Evolutionary conservation across 805 yeast genomes (phyloP).

Genomic region (Kluyveromyces aestuarii): DNA sequence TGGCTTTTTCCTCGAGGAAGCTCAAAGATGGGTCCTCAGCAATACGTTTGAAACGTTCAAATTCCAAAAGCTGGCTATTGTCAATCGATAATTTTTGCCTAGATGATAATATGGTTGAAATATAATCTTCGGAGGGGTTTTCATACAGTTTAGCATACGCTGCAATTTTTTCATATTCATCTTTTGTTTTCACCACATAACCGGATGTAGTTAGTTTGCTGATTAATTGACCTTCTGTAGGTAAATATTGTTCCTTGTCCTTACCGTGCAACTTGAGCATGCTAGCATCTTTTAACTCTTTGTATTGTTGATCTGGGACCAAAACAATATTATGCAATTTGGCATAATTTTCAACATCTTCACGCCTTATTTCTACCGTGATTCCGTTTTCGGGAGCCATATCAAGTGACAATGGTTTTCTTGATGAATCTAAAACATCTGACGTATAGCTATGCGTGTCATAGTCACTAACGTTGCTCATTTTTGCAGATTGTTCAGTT

Average conservation of each 20-base stretch:
- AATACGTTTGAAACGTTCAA: background rate
- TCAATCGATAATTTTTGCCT: slow-evolving; percentile 27
- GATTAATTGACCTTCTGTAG: slow-evolving; percentile 7
- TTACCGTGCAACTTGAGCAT: background rate
- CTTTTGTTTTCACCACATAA: background rate
- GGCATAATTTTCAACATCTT: slow-evolving; percentile 26
- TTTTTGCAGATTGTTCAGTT: slow-evolving; percentile 15
- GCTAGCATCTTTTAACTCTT: background rate
- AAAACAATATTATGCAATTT: slow-evolving; percentile 21
- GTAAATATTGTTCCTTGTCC: slow-evolving; percentile 5
- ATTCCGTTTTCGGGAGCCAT: slow-evolving; percentile 1
- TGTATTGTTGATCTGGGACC: slow-evolving; percentile 4
- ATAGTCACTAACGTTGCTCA: slow-evolving; percentile 5
- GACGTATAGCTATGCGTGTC: slow-evolving; percentile 7
- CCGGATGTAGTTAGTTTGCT: slow-evolving; percentile 5
- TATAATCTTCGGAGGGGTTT: slow-evolving; percentile 1
- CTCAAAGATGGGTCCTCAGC: background rate
- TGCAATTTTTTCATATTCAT: slow-evolving; percentile 4
- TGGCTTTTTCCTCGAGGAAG: slow-evolving; percentile 7
- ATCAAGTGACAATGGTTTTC: slow-evolving; percentile 4
- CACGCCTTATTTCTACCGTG: slow-evolving; percentile 7
- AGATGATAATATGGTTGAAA: slow-evolving; percentile 7
- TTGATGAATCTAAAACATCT: slow-evolving; percentile 5
- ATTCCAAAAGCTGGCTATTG: slow-evolving; percentile 19
- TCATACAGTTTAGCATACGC: background rate